Evolutionary conservation across 1,284 basidiomycete species (phyloP), one percentile per base, ranked within the genome.

Genomic region (Irpex sp.): DNA sequence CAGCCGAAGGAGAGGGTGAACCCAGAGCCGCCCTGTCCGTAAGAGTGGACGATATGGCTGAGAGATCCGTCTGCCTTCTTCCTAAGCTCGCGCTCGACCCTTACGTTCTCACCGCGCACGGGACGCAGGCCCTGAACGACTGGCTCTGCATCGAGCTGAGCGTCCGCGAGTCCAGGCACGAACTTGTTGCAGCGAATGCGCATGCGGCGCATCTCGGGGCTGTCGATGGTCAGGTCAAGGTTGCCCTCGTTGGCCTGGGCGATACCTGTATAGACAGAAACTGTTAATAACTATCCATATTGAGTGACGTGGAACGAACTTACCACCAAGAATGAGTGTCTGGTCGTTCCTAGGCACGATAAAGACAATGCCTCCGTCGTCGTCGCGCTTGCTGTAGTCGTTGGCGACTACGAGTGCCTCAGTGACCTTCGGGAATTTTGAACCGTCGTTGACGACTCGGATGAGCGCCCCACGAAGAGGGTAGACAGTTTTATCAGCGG

Each of bases 381-480:
- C 66, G 49, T 67, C 66, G n/a, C 66, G 61, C 59, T 67, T 67
- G 5, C 37, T 57, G 58, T 65, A 65, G 58, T 67, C 66, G 58
- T 67, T 62, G 19, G 66, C 66, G 21, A 75, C 73, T 40, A 68
- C 70, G 5, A 77, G 67, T 5, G 74, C 75, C 56, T 74, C 70
- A 17, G 70, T 71, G 58, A 78, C 72, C 58, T 73, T 76, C 15
- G 75, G 76, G 64, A 77, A 78, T 54, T 69, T 69, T 26, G 62
- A 69, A 17, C 77, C 77, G 61, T 78, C 77, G 66, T 78, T 78
- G 62, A 75, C 68, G 26, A 78, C 73, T 17, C 77, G 74, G 48
- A 78, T 71, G 52, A 78, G 70, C 2, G 73, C 76, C 17, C 77
- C 77, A 15, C 77, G 76, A 38, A 78, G 71, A 9, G 77, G 77